Conservation (phyloP, 176 grass and related monocot genomes). For the Bothriochloa decipiens region DNA sequence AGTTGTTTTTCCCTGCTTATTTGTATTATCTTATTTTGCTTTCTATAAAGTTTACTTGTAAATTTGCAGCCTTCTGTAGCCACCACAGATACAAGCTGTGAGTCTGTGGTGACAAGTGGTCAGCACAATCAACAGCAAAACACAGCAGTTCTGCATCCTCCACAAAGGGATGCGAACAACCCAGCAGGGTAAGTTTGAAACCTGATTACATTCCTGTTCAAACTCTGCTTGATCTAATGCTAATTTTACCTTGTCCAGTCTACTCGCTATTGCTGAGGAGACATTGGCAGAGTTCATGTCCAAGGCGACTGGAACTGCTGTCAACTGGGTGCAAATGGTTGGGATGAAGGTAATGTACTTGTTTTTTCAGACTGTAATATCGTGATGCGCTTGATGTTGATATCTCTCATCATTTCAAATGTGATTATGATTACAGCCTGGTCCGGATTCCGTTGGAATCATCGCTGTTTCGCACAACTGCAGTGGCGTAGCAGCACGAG, state of each 20-base stretch:
- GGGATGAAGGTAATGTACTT: conserved; percentile 86
- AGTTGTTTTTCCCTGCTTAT: not conserved
- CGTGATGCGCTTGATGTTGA: not conserved
- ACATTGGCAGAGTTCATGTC: conserved; percentile 98
- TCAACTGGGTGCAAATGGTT: conserved; percentile 99
- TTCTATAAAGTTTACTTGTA: conserved; percentile 8
- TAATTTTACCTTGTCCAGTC: conserved; percentile 46
- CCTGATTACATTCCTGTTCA: conserved; percentile 6
- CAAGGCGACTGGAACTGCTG: conserved; percentile 95
- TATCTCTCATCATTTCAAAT: conserved; percentile 10
- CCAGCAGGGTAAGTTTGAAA: conserved; percentile 76
- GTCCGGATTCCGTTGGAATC: conserved; percentile 99
- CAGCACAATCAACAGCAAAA: conserved; percentile 86
- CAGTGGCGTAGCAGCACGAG: conserved; percentile 95
- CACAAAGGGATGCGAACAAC: conserved; percentile 84
- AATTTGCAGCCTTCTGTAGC: conserved; percentile 70
- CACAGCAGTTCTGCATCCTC: conserved; percentile 69
- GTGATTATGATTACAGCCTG: conserved; percentile 61
- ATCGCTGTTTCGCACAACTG: conserved; percentile 99
- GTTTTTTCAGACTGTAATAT: conserved; percentile 37
- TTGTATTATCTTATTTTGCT: not conserved
- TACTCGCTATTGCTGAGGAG: conserved; percentile 97
- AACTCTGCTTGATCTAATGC: not conserved
- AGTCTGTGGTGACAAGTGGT: conserved; percentile 98
- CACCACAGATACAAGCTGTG: conserved; percentile 98